These are phyloP conservation scores for Flaveria bidentis DNA, from an alignment of 129 eudicot genomes.

Conservation along the genomic window DNA sequence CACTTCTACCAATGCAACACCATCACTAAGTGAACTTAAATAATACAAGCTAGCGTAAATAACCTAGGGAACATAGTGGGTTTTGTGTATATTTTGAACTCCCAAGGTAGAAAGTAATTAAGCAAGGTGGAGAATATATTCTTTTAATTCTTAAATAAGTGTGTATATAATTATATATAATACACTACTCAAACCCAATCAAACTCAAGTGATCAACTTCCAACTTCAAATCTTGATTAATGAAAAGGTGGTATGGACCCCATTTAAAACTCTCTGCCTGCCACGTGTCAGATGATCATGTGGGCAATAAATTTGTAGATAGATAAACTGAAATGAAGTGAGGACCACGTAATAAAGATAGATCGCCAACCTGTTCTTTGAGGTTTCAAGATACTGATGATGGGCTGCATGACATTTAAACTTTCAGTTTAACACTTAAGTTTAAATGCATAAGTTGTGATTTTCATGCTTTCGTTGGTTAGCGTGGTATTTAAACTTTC, in stretches of 20 bases:
- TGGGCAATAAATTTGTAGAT: constrained; percentile 24
- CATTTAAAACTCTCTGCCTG: constrained; percentile 1
- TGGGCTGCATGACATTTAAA: constrained; percentile 12
- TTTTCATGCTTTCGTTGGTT: no score
- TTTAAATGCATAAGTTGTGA: no score
- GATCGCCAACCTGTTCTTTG: constrained; percentile 20
- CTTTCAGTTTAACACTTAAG: not conserved
- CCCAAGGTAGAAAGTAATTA: constrained; percentile 22
- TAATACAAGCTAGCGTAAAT: not conserved
- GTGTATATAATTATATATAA: not conserved
- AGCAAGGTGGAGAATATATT: constrained; percentile 26
- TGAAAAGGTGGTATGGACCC: constrained; percentile 3
- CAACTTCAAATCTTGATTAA: constrained; percentile 7
- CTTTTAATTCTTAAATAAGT: constrained; percentile 19
- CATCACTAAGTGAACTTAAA: constrained; percentile 11
- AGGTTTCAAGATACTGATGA: constrained; percentile 18
- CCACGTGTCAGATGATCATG: constrained; percentile 31
- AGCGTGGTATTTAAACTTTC: no score
- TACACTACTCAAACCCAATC: constrained; percentile 18
- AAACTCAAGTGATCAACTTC: constrained; percentile 11
- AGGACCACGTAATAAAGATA: constrained; percentile 32
- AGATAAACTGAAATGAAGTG: constrained; percentile 25
- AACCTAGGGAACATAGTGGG: constrained; percentile 14
- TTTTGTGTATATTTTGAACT: not conserved
- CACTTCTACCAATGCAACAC: not conserved